These are phyloP conservation scores for Davidsoniella australis DNA, from an alignment of 2,329 filamentous ascomycete genomes.

Conservation along the genomic window DNA sequence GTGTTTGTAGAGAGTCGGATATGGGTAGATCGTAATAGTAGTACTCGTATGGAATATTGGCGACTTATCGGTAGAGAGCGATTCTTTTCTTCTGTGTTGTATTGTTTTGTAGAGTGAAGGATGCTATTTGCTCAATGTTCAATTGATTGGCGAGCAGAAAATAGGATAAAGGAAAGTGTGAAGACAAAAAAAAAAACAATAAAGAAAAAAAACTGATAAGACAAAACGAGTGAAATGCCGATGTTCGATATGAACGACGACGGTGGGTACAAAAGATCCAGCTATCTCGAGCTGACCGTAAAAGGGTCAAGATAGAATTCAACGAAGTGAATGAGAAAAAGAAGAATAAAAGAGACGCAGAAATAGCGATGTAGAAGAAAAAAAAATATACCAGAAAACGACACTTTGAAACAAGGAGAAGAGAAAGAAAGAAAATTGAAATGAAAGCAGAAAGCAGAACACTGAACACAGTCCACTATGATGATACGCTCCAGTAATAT, in stretches of 20 bases:
- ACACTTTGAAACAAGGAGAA: slow-evolving; percentile 13
- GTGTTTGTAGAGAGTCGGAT: too few relatives aligned
- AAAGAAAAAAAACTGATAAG: neutral
- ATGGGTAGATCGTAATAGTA: too few relatives aligned
- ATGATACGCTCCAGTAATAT: slow-evolving; percentile 3
- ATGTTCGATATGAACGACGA: slow-evolving; percentile 23
- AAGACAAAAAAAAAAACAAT: neutral
- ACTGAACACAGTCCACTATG: neutral
- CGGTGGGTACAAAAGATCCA: slow-evolving; percentile 25
- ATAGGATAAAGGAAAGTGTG: too few relatives aligned
- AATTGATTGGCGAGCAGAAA: too few relatives aligned
- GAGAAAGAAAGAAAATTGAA: slow-evolving; percentile 17
- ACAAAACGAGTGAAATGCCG: neutral
- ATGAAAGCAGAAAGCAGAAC: slow-evolving; percentile 13
- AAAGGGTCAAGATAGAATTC: slow-evolving; percentile 7
- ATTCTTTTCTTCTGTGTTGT: too few relatives aligned
- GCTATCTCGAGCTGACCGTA: slow-evolving; percentile 19
- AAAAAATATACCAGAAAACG: neutral
- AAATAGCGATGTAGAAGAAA: slow-evolving; percentile 14
- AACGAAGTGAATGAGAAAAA: slow-evolving; percentile 13
- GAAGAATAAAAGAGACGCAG: slow-evolving; percentile 16
- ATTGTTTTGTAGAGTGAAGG: too few relatives aligned
- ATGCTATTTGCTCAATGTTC: too few relatives aligned
- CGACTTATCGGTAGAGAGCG: too few relatives aligned
- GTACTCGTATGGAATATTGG: too few relatives aligned